Conservation (phyloP, 352 stramenopile genomes). For the Pythium biforme region DNA sequence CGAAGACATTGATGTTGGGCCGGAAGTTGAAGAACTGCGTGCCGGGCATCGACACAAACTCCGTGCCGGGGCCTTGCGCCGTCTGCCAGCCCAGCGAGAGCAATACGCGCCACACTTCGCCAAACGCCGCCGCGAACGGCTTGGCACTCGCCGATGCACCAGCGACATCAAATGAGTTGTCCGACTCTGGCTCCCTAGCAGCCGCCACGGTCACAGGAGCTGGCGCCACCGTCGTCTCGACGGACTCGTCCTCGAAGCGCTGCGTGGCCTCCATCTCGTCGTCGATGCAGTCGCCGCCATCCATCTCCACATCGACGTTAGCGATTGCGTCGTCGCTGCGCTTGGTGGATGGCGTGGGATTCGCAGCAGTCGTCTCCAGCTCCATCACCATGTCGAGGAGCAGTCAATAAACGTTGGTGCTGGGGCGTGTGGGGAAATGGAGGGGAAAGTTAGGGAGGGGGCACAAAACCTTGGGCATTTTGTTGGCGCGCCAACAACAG, state of each 20-base stretch:
- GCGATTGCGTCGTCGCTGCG: too few species aligned
- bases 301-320: constrained; percentile 23
- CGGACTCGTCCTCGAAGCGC: constrained; percentile 23
- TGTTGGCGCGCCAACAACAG: constrained; percentile 1
- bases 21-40: constrained; percentile 84
- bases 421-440: background rate
- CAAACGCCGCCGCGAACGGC: constrained; percentile 52
- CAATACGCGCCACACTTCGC: constrained; percentile 44
- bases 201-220: background rate
- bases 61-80: constrained; percentile 49
- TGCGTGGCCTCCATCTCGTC: constrained; percentile 43
- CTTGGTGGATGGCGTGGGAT: too few species aligned
- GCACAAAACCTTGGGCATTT: too few species aligned
- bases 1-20: constrained; percentile 82
- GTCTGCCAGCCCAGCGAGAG: constrained; percentile 59
- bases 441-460: too few species aligned
- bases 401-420: background rate
- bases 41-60: constrained; percentile 74
- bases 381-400: constrained; percentile 2
- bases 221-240: background rate
- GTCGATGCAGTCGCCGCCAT: constrained; percentile 22
- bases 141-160: constrained; percentile 29
- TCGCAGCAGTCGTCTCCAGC: constrained; percentile 6
- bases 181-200: background rate
- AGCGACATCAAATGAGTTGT: constrained; percentile 10